A percentile compares a stretch with the other conserved stretches of the same genome.
Evolutionary conservation across 306 rosid genomes (phyloP).

Genomic region (Quercus ilex): DNA sequence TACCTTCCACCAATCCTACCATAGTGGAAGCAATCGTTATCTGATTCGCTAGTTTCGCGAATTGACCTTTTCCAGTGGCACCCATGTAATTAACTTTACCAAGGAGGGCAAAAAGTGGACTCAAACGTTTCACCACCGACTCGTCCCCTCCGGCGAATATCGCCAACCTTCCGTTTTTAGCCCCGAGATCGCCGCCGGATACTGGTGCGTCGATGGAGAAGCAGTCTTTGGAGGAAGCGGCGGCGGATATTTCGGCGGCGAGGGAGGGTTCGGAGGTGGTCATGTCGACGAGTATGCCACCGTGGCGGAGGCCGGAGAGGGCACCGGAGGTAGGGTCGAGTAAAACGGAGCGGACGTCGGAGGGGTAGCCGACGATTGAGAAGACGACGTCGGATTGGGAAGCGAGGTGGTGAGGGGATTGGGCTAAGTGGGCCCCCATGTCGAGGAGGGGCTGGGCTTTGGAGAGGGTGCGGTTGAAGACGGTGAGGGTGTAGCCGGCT

Average conservation of each 20-base stretch:
- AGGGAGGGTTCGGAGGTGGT: constrained; percentile 95
- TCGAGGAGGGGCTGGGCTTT: constrained; percentile 79
- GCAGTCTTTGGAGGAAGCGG: constrained; percentile 51
- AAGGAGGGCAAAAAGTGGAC: constrained; percentile 45
- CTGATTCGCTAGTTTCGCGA: constrained; percentile 87
- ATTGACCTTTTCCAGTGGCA: constrained; percentile 77
- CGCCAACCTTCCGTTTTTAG: constrained; percentile 64
- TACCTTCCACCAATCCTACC: constrained; percentile 92
- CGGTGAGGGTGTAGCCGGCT: constrained; percentile 83
- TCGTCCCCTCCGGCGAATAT: constrained; percentile 82
- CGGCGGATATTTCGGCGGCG: constrained; percentile 59
- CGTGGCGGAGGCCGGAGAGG: constrained; percentile 70
- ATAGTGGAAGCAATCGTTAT: constrained; percentile 70
- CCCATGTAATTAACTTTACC: constrained; percentile 95
- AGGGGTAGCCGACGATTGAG: constrained; percentile 90
- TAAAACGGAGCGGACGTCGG: constrained; percentile 87
- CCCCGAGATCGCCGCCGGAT: constrained; percentile 91
- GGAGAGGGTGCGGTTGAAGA: constrained; percentile 89
- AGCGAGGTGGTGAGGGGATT: constrained; percentile 64
- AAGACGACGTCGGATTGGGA: constrained; percentile 79
- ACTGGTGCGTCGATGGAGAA: constrained; percentile 77
- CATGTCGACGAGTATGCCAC: constrained; percentile 89
- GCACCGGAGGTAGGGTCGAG: constrained; percentile 69
- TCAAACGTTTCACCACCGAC: constrained; percentile 19
- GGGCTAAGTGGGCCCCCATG: constrained; percentile 64